These are phyloP conservation scores for Falciphora oryzae DNA, from an alignment of 2,329 filamentous ascomycete genomes.

Conservation along the genomic window DNA sequence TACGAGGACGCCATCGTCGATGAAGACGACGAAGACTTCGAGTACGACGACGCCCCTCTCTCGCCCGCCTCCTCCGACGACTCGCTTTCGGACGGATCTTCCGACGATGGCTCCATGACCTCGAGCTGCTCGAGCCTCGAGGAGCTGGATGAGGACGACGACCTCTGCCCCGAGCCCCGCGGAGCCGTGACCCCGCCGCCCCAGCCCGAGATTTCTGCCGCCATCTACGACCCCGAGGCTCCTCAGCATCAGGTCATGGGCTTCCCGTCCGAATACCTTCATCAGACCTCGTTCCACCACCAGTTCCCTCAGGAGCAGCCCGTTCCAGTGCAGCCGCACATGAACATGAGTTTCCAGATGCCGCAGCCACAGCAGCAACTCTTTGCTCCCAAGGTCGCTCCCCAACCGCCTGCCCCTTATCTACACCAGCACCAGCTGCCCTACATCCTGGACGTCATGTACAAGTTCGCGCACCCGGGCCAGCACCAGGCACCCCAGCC, in stretches of 20 bases:
- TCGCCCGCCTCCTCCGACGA: conserved; percentile 42
- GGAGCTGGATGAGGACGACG: conserved; percentile 41
- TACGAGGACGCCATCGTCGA: conserved; percentile 38
- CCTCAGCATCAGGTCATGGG: conserved; percentile 25
- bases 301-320: background rate
- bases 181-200: conserved; percentile 35
- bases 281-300: background rate
- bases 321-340: conserved; percentile 1
- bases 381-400: background rate
- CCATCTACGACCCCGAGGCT: conserved; percentile 42
- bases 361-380: background rate
- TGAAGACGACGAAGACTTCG: conserved; percentile 30
- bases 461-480: conserved; percentile 4
- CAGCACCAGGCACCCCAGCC: conserved; percentile 5
- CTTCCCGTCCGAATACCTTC: conserved; percentile 37
- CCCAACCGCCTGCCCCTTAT: background rate
- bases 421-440: conserved; percentile 3
- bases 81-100: conserved; percentile 11
- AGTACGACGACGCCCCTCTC: conserved; percentile 36
- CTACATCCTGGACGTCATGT: conserved; percentile 8
- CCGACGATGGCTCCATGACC: conserved; percentile 34
- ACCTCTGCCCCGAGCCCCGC: conserved; percentile 36
- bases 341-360: background rate
- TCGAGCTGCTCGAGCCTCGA: conserved; percentile 36
- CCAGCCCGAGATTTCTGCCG: conserved; percentile 20